phyloP scores from a whole-genome alignment of 805 yeast genomes.

The Cyberlindnera suaveolens region DNA sequence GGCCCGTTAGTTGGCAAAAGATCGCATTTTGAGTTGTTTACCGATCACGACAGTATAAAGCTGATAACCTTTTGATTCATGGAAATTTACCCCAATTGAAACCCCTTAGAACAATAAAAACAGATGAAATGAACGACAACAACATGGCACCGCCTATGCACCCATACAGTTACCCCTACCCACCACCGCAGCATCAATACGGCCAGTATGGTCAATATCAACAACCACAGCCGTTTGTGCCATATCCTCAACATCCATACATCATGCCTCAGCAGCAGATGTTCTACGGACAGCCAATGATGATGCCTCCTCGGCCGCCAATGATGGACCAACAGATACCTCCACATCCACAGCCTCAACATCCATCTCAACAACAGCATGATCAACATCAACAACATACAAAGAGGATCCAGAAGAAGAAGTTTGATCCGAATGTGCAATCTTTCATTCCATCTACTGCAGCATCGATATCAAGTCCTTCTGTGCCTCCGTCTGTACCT shows the following conservation, averaged over 20 bases:
- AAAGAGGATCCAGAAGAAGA: too few species aligned
- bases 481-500: too few species aligned
- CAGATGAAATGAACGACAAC: slow-evolving; percentile 1
- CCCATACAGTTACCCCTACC: neutral
- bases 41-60: too few species aligned
- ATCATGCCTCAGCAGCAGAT: slow-evolving; percentile 1
- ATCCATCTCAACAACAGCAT: slow-evolving; percentile 1
- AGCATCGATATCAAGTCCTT: neutral
- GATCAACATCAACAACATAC: slow-evolving; percentile 1
- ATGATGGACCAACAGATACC: neutral
- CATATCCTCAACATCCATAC: neutral
- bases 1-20: too few species aligned
- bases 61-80: too few species aligned
- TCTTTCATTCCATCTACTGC: neutral
- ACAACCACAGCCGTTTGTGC: neutral
- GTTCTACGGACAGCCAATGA: neutral
- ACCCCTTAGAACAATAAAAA: too few species aligned
- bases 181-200: neutral
- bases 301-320: neutral
- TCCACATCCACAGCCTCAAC: slow-evolving; percentile 3
- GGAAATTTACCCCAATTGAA: neutral
- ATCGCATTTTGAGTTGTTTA: too few species aligned
- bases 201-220: neutral
- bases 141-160: neutral
- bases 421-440: too few species aligned